Base-by-base conservation (phyloP, 2,329 filamentous ascomycete genomes). In the Raffaelea albimanens region DNA sequence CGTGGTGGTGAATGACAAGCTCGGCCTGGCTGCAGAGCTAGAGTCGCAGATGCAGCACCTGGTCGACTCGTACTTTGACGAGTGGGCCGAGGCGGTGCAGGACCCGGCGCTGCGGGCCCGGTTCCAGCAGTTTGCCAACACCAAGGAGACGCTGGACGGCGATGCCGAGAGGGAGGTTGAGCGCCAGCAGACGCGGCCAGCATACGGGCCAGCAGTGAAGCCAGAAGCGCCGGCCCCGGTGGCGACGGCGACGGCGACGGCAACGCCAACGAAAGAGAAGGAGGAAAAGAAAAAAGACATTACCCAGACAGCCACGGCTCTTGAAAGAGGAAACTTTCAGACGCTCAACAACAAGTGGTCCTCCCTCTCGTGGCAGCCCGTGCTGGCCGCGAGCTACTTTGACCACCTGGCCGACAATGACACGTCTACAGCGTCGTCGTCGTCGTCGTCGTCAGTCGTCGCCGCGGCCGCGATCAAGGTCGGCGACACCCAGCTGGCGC, bases 11-110 rank as follows among this genome's bases (percentile, higher is more conserved):
- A 78, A 93, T 25, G 89, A 95, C 70, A 87, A 84, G 59, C 79
- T 95, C 1, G 88, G 89, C 25, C 91, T 95, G 57, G 85, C 81
- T 61, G 85, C 82, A 3, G 83, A 87, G 5, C 80, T 95, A 22
- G 89, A 95, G 65, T 76, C 81, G 31, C 87, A 95, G 63, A 95
- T 95, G 89, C 73, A 86, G 58, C 82, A 87, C 44, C 76, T 95
- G 1, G 86, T 95, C 5, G 83, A 81, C 54, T 80, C 78, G 16
- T 95, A 83, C 71, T 94, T 93, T 68, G 89, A 89, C 68, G 89
- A 95, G 67, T 95, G 89, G 89, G 87, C 85, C 14, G 86, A 91
- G 62, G 86, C 84, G 0, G 73, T 95, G 60, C 77, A 77, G 42
- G 73, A 81, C 49, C 85, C 86, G 0, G 75, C 78, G 43, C 76